A percentile compares a stretch with the other conserved stretches of the same genome.
phyloP scores from a whole-genome alignment of 1,284 basidiomycete genomes.

The Somion occarium region DNA sequence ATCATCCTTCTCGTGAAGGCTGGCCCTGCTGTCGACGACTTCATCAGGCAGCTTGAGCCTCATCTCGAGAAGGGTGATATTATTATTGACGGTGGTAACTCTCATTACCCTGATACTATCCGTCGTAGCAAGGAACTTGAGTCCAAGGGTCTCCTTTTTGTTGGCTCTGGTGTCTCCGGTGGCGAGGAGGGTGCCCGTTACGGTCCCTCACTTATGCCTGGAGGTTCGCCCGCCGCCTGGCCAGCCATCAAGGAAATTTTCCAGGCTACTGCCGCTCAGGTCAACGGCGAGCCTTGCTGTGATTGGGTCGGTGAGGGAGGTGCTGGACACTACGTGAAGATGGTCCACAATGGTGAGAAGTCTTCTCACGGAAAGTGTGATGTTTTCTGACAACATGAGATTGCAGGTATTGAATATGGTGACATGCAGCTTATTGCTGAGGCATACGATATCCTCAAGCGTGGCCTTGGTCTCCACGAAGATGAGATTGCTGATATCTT shows the following conservation, averaged over 20 bases:
- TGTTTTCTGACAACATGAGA: constrained; percentile 13
- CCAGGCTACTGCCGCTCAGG: constrained; percentile 96
- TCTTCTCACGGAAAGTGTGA: constrained; percentile 18
- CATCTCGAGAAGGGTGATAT: constrained; percentile 81
- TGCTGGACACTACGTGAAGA: constrained; percentile 95
- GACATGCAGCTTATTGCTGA: constrained; percentile 99
- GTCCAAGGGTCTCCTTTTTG: constrained; percentile 91
- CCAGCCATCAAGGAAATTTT: constrained; percentile 97
- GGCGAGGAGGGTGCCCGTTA: constrained; percentile 99
- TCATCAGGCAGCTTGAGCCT: constrained; percentile 69
- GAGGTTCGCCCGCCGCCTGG: constrained; percentile 94
- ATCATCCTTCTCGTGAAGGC: constrained; percentile 97
- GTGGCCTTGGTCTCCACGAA: constrained; percentile 83
- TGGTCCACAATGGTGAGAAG: constrained; percentile 93
- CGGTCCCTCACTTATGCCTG: constrained; percentile 99
- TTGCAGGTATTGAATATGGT: constrained; percentile 93
- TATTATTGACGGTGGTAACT: constrained; percentile 99
- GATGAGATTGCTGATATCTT: constrained; percentile 90
- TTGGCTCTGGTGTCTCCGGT: constrained; percentile 98
- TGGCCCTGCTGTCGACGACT: constrained; percentile 72
- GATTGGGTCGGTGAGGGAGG: constrained; percentile 99
- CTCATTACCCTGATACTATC: constrained; percentile 98
- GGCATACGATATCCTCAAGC: constrained; percentile 97
- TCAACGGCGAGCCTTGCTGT: constrained; percentile 95
- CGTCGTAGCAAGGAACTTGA: constrained; percentile 93